Percentiles rank a stretch among this genome's conserved stretches.
Conservation (phyloP, 805 yeast genomes). For the Cyberlindnera veronae region DNA sequence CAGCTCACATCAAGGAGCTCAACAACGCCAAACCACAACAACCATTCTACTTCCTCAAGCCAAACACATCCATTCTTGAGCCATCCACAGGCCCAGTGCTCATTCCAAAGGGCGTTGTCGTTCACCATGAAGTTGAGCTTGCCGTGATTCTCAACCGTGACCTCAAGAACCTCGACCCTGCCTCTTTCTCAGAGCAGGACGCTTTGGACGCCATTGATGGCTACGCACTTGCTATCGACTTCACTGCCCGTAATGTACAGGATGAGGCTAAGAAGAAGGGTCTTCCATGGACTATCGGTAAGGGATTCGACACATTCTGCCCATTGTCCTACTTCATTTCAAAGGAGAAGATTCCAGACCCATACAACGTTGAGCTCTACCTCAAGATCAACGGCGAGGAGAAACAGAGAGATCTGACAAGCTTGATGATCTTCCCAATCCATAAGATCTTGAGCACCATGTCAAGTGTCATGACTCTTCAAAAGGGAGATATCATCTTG, state of each 20-base stretch:
- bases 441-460: conserved; percentile 75
- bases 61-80: conserved; percentile 70
- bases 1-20: conserved; percentile 91
- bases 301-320: conserved; percentile 93
- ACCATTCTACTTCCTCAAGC: conserved; percentile 93
- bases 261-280: conserved; percentile 92
- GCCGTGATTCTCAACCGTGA: conserved; percentile 70
- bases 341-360: conserved; percentile 62
- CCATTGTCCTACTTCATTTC: conserved; percentile 80
- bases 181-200: conserved; percentile 53
- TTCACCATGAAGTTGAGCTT: conserved; percentile 92
- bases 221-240: conserved; percentile 84
- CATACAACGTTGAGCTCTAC: conserved; percentile 61
- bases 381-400: conserved; percentile 67
- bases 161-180: conserved; percentile 58
- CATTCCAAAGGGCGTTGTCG: conserved; percentile 74
- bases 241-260: conserved; percentile 96
- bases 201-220: conserved; percentile 82
- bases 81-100: conserved; percentile 72
- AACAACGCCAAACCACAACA: conserved; percentile 76
- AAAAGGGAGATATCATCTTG: conserved; percentile 84
- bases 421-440: conserved; percentile 84
- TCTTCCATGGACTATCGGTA: conserved; percentile 94
- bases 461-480: conserved; percentile 86
- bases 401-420: conserved; percentile 72